Evolutionary conservation across 805 yeast species (phyloP), one percentile per base, ranked within the genome.

Genomic region (Monosporozyma aerobia): DNA sequence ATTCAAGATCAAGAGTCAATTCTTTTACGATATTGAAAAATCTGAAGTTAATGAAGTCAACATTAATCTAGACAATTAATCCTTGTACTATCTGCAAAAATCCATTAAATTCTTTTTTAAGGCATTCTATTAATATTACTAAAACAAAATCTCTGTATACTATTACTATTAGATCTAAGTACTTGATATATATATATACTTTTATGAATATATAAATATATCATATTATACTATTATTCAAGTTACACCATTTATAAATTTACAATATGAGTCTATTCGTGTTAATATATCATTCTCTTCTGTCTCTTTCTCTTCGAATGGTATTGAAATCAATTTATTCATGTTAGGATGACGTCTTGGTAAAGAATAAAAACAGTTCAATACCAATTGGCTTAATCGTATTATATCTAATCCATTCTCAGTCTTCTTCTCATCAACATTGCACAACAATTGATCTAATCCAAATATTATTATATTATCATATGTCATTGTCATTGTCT

Each of bases 1-100:
- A 66, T 94, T 92, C 73, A 88, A 83, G 70, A 95, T 94, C 50
- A 78, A 81, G 61, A 73, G 86, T 57, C 72, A 82, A 60, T 97
- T 94, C 19, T 87, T 78, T 69, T 92, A 86, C 67, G 83, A 85
- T 67, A 82, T 78, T 54, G 89, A 87, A 58, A 51, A 69, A 16
- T 57, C 70, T 37, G 57, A 63, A 44, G 62, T 72, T 51, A 63
- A 66, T 46, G 56, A 59, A 46, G 69, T 69, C 22, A 55, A 63
- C 51, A 64, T 73, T 50, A 70, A 72, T 61, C 66, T 71, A 57
- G 69, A 65, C 23, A 52, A 54, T 54, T 30, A 41, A 29, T 40
- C 5, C 22, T 9, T 23, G 16, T 10, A 16, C 19, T 19, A 19
- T 10, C 19, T 39, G 5, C n/a, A n/a, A 39, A 7, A 6, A 45